phyloP scores from a whole-genome alignment of 2,329 filamentous ascomycete species.

The Rugonectria rugulosa region DNA sequence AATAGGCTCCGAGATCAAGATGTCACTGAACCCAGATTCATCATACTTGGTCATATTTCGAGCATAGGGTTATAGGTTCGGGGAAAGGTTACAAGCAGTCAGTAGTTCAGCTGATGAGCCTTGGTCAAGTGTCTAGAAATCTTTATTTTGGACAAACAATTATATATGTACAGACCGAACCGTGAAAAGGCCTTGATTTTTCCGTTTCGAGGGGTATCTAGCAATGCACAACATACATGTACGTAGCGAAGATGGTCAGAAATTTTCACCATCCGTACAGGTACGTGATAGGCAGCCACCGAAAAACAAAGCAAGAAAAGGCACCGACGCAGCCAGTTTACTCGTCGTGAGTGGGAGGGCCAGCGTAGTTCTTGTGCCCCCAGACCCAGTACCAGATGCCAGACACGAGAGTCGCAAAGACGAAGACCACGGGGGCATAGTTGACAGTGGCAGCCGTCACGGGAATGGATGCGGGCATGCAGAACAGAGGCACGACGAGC shows the following conservation, averaged over 20 bases:
- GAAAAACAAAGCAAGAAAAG: slow-evolving; percentile 24
- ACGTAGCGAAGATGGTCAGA: slow-evolving; percentile 1
- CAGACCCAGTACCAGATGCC: slow-evolving; percentile 73
- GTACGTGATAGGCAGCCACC: slow-evolving; percentile 15
- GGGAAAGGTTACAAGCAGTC: too few relatives aligned
- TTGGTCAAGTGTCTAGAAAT: slow-evolving; percentile 10
- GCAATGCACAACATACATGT: slow-evolving; percentile 14
- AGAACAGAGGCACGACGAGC: slow-evolving; percentile 77
- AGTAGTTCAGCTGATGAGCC: not conserved
- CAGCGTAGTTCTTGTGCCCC: slow-evolving; percentile 74
- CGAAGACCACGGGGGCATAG: slow-evolving; percentile 79
- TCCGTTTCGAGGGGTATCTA: slow-evolving; percentile 22
- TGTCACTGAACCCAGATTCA: too few relatives aligned
- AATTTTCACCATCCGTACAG: slow-evolving; percentile 15
- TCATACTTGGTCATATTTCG: too few relatives aligned
- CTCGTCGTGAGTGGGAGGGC: slow-evolving; percentile 60
- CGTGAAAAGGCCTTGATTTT: slow-evolving; percentile 5
- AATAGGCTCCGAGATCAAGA: too few relatives aligned
- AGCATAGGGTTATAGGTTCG: too few relatives aligned
- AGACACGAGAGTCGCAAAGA: slow-evolving; percentile 68
- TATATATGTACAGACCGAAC: slow-evolving; percentile 1
- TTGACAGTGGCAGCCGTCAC: slow-evolving; percentile 69
- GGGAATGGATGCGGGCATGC: slow-evolving; percentile 72
- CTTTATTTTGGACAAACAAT: slow-evolving; percentile 7
- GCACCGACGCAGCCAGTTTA: slow-evolving; percentile 23